Evolutionary conservation across 2,329 filamentous ascomycete species (phyloP), one percentile per base, ranked within the genome.

Genomic region (Incumbomyces delicatus): DNA sequence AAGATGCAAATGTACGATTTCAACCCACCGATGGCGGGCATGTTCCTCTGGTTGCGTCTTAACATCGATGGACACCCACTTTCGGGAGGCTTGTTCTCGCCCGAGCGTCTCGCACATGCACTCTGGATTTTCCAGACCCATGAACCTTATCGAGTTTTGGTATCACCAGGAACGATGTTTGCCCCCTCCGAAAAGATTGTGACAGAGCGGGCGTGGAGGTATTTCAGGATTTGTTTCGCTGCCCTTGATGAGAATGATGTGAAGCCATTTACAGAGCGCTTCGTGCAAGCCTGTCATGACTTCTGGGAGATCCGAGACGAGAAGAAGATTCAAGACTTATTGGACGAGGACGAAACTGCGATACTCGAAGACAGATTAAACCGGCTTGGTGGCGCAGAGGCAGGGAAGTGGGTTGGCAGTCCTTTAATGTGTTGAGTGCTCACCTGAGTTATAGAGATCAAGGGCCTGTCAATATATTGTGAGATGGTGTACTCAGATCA

Each of bases 21-120:
- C 60, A 66, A 76, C 55, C 87, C 85, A 74, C 88, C 89, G 1
- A 77, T 84, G 22, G 89, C 82, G 31, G 89, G 89, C 60, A 95
- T 95, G 88, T 95, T 95, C 63, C 66, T 94, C 47, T 95, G 89
- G 89, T 58, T 94, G 2, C 74, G 78, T 43, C 65, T 94, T 48
- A 73, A 81, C 60, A 83, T 50, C 22, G 48, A 55, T 16, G 50
- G 74, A 77, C 47, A 66, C 92, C 50, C 74, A 80, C 60, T 83
- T 57, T 76, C 83, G 46, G 70, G 72, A 1, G 88, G 95, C 60
- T 86, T 87, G 11, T 72, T 94, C 33, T 22, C 42, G 16, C 81
- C 71, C 61, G 63, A 64, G 20, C 61, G 68, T 35, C 72, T 94
- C 1, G 70, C 77, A 2, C 70, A 69, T 13, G 85, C 83, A 0